Percentiles rank a stretch among this genome's conserved stretches.
Evolutionary conservation across 441 rosid genomes (phyloP).

Genomic region (Rhodomyrtus psidioides): DNA sequence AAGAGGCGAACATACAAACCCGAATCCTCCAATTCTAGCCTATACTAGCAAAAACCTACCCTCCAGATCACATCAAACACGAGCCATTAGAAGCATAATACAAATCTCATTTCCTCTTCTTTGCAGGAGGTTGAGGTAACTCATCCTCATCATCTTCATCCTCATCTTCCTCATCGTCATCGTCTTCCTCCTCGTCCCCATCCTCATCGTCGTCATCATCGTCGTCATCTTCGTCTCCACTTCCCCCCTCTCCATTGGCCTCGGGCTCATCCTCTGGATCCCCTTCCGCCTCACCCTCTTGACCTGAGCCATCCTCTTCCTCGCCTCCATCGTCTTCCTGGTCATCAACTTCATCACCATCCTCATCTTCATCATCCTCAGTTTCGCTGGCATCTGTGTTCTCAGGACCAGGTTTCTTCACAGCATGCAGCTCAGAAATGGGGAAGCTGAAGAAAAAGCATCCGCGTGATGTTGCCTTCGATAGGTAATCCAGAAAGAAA

Average conservation of each 20-base stretch:
- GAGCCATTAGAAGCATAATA: not conserved
- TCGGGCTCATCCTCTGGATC: slow-evolving; percentile 49
- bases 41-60: slow-evolving; percentile 6
- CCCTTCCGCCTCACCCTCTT: slow-evolving; percentile 46
- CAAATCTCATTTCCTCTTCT: slow-evolving; percentile 44
- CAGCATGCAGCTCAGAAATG: slow-evolving; percentile 21
- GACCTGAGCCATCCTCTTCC: slow-evolving; percentile 58
- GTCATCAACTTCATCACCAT: slow-evolving; percentile 20
- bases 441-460: slow-evolving; percentile 28
- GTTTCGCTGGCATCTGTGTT: slow-evolving; percentile 41
- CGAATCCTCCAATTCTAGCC: slow-evolving; percentile 10
- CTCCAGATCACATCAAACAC: slow-evolving; percentile 6
- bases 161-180: slow-evolving; percentile 18
- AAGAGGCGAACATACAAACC: not conserved
- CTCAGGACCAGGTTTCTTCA: slow-evolving; percentile 34
- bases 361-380: slow-evolving; percentile 32
- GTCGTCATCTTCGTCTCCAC: slow-evolving; percentile 43
- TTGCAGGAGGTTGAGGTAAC: slow-evolving; percentile 45
- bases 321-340: slow-evolving; percentile 35
- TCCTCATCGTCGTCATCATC: slow-evolving; percentile 27
- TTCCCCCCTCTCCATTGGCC: slow-evolving; percentile 54
- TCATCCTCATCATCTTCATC: slow-evolving; percentile 42
- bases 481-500: not conserved
- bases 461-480: not conserved
- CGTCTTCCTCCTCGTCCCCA: slow-evolving; percentile 24